These are phyloP conservation scores for Beauveria australis DNA, from an alignment of 2,329 filamentous ascomycete genomes.

Conservation along the genomic window DNA sequence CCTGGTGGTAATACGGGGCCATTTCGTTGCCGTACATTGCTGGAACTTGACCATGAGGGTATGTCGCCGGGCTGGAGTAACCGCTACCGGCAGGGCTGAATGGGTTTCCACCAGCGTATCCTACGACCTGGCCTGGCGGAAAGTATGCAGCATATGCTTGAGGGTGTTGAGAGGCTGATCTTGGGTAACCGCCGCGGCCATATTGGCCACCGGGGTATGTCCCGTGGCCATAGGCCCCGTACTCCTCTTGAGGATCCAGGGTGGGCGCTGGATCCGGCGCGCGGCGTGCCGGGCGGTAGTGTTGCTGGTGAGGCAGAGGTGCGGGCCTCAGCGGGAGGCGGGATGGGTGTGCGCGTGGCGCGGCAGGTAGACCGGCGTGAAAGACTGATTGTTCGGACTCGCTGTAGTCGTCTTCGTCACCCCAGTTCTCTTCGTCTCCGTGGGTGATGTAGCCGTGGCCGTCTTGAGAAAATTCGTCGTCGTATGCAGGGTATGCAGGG, in stretches of 20 bases:
- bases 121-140: slow-evolving; percentile 32
- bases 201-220: slow-evolving; percentile 14
- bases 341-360: slow-evolving; percentile 12
- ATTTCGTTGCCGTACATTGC: slow-evolving; percentile 1
- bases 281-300: slow-evolving; percentile 30
- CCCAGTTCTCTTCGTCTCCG: slow-evolving; percentile 7
- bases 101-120: slow-evolving; percentile 28
- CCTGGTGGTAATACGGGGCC: slow-evolving; percentile 13
- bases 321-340: slow-evolving; percentile 20
- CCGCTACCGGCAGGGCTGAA: slow-evolving; percentile 35
- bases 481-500: background rate
- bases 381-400: slow-evolving; percentile 3
- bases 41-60: background rate
- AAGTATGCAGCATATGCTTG: slow-evolving; percentile 22
- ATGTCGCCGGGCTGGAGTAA: slow-evolving; percentile 14
- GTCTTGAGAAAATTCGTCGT: slow-evolving; percentile 4
- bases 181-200: slow-evolving; percentile 11
- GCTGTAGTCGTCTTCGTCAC: slow-evolving; percentile 6
- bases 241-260: slow-evolving; percentile 59
- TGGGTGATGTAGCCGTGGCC: slow-evolving; percentile 3
- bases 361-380: background rate
- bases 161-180: slow-evolving; percentile 15
- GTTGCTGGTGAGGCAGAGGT: slow-evolving; percentile 23
- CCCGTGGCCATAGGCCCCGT: slow-evolving; percentile 36
- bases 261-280: slow-evolving; percentile 48